These are phyloP conservation scores for Pyrenophora seminiperda DNA, from an alignment of 2,329 filamentous ascomycete species.

Conservation along the genomic window DNA sequence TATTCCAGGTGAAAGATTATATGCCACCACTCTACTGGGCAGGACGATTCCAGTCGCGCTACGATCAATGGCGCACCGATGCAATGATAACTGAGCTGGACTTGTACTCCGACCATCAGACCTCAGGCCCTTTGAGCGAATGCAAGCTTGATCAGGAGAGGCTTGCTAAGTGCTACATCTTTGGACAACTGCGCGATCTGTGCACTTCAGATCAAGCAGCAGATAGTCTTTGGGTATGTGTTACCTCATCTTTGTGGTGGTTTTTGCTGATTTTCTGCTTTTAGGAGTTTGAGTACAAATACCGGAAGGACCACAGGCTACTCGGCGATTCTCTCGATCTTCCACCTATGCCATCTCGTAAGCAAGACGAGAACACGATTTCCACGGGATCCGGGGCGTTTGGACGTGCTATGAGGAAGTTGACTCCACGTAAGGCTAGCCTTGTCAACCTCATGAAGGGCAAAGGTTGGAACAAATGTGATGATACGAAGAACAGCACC, in stretches of 20 bases:
- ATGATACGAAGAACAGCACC: constrained; percentile 18
- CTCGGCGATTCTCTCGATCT: constrained; percentile 24
- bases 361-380: constrained; percentile 25
- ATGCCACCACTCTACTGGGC: constrained; percentile 46
- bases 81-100: constrained; percentile 33
- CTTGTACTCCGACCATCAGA: constrained; percentile 8
- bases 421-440: constrained; percentile 44
- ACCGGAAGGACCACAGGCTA: constrained; percentile 38
- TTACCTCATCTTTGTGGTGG: not conserved
- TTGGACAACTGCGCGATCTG: constrained; percentile 39
- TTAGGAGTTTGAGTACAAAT: constrained; percentile 44
- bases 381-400: constrained; percentile 29
- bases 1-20: constrained; percentile 39
- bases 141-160: constrained; percentile 35
- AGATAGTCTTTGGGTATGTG: constrained; percentile 43
- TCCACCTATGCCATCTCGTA: constrained; percentile 23
- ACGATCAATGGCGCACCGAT: constrained; percentile 44
- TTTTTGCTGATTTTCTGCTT: not conserved
- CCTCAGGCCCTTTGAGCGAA: constrained; percentile 24
- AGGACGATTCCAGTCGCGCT: constrained; percentile 41
- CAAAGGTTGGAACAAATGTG: constrained; percentile 36
- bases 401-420: constrained; percentile 39
- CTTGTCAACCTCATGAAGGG: constrained; percentile 43
- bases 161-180: constrained; percentile 36
- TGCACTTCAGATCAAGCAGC: constrained; percentile 37